Conservation (phyloP, 805 yeast species). For the Priceomyces fermenticarens region DNA sequence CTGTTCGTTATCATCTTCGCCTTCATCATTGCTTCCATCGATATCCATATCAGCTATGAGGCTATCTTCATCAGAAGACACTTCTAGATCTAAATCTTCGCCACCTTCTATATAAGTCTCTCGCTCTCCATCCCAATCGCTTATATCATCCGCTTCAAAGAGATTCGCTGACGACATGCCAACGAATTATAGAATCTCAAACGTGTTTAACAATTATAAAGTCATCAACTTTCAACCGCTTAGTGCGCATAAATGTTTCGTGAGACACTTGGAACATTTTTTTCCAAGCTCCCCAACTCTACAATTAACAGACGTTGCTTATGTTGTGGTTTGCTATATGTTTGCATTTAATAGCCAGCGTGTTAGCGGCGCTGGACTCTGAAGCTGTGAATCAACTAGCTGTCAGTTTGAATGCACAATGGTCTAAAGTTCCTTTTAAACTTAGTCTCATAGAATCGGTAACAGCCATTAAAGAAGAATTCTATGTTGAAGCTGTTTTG, state of each 20-base stretch:
- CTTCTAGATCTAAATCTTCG: constrained; percentile 6
- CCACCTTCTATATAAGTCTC: constrained; percentile 6
- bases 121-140: constrained; percentile 1
- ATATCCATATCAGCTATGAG: constrained; percentile 7
- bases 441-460: constrained; percentile 43
- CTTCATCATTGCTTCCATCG: constrained; percentile 11
- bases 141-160: constrained; percentile 15
- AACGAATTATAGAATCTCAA: no score
- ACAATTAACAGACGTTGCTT: neutral
- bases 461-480: constrained; percentile 29
- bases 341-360: neutral
- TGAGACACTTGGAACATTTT: neutral
- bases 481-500: constrained; percentile 31
- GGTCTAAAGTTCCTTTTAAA: constrained; percentile 41
- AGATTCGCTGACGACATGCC: constrained; percentile 18
- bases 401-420: constrained; percentile 24
- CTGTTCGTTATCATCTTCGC: constrained; percentile 14
- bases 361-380: no score
- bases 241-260: neutral
- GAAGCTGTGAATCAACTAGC: neutral
- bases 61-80: constrained; percentile 10
- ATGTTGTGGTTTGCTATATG: neutral
- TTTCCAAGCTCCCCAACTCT: neutral
- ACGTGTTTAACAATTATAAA: neutral
- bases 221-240: neutral